A percentile compares a stretch with the other conserved stretches of the same genome.
Evolutionary conservation across 495 filamentous ascomycete species (phyloP).

Genomic region (Astrothelium subdiscretum): DNA sequence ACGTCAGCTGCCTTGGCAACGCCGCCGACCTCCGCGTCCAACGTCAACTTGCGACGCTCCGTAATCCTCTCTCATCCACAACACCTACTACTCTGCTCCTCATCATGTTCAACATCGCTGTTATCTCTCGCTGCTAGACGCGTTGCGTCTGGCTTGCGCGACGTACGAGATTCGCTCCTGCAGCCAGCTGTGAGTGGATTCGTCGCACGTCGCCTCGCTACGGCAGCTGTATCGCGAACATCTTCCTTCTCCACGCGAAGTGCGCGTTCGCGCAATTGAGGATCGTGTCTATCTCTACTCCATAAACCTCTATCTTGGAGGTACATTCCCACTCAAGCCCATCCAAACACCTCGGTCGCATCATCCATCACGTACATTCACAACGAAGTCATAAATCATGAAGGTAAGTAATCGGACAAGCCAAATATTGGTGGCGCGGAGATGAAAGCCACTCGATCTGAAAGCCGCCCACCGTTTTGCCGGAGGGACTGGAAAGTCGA

Average conservation of each 20-base stretch:
- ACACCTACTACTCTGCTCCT: background rate
- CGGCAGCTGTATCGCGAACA: slow-evolving; percentile 10
- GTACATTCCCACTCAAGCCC: background rate
- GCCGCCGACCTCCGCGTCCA: background rate
- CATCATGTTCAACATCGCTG: slow-evolving; percentile 16
- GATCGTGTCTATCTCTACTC: background rate
- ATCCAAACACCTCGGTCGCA: background rate
- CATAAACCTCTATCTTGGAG: background rate
- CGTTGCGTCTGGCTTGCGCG: slow-evolving; percentile 30
- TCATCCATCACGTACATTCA: background rate
- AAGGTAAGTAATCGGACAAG: slow-evolving; percentile 8
- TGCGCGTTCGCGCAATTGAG: slow-evolving; percentile 3
- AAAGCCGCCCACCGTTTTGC: too few species aligned
- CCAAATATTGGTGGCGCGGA: too few species aligned
- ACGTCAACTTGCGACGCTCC: background rate
- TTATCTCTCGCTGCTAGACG: slow-evolving; percentile 32
- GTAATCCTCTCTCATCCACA: background rate
- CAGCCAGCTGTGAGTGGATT: slow-evolving; percentile 29
- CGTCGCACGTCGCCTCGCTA: slow-evolving; percentile 20
- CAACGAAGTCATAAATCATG: slow-evolving; percentile 1
- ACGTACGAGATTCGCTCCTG: slow-evolving; percentile 20
- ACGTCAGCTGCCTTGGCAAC: background rate
- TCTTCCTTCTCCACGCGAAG: slow-evolving; percentile 9
- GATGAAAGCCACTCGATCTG: too few species aligned
- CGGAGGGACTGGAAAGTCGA: too few species aligned